Conservation (phyloP, 2,329 filamentous ascomycete species). For the Pestalotiopsis fici region DNA sequence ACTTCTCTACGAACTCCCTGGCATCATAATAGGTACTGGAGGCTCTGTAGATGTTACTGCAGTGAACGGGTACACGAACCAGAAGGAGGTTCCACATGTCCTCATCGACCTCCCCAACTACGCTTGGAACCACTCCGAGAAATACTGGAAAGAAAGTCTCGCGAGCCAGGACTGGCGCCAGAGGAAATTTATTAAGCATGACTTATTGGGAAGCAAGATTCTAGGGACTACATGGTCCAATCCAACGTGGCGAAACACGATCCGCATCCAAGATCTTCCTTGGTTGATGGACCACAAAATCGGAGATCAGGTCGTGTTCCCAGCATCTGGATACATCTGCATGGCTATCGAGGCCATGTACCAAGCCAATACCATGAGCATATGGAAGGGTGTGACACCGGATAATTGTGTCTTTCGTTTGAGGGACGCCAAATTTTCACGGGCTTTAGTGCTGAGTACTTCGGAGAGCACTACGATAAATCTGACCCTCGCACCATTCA, state of each 20-base stretch:
- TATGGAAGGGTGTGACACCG: background rate
- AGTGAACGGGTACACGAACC: background rate
- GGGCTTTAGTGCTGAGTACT: background rate
- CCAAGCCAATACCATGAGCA: background rate
- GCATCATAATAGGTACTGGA: background rate
- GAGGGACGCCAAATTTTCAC: background rate
- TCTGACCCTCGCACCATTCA: background rate
- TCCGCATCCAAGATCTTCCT: conserved; percentile 4
- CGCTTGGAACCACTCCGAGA: background rate
- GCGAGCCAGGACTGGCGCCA: background rate
- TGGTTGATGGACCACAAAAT: conserved; percentile 12
- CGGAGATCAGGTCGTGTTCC: conserved; percentile 3
- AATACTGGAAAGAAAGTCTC: conserved; percentile 10
- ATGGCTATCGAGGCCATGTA: conserved; percentile 11
- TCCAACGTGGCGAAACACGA: conserved; percentile 8
- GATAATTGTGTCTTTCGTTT: background rate
- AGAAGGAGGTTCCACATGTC: background rate
- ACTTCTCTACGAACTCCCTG: background rate
- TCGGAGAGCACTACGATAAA: background rate
- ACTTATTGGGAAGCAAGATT: conserved; percentile 6
- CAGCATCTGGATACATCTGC: conserved; percentile 1
- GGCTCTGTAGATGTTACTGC: background rate
- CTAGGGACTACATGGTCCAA: background rate
- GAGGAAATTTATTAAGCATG: conserved; percentile 2
- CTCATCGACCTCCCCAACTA: background rate